Evolutionary conservation across 345 rosid species (phyloP).

Genomic region (Carallia pectinifolia): DNA sequence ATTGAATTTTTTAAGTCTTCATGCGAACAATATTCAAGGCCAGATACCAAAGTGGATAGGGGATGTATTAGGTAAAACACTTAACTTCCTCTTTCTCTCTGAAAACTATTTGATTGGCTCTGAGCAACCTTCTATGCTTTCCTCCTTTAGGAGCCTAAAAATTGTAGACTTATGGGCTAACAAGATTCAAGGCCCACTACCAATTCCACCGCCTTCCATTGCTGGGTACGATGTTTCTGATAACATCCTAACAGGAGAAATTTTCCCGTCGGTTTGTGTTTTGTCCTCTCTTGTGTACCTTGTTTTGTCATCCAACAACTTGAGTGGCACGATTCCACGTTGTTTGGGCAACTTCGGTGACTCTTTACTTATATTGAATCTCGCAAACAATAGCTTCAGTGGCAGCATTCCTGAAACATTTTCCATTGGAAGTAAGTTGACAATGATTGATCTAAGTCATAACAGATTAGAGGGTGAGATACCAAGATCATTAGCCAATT

Average conservation of each 20-base stretch:
- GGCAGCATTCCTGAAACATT: not conserved
- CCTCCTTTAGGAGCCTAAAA: no score
- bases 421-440: not conserved
- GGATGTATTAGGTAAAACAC: not conserved
- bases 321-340: conserved; percentile 22
- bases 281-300: not conserved
- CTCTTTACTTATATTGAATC: not conserved
- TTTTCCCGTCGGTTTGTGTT: conserved; percentile 13
- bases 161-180: conserved; percentile 6
- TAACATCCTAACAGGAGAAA: conserved; percentile 17
- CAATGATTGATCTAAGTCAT: not conserved
- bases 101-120: conserved; percentile 17
- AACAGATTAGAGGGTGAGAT: conserved; percentile 1
- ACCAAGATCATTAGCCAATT: conserved; percentile 4
- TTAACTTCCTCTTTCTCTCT: not conserved
- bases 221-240: accelerated
- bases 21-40: conserved; percentile 18
- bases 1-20: not conserved
- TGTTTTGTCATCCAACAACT: conserved; percentile 23
- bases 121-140: not conserved
- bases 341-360: conserved; percentile 26
- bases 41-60: conserved; percentile 24
- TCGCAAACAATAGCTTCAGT: not conserved
- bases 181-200: conserved; percentile 20
- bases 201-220: not conserved